Evolutionary conservation across 129 eudicot genomes (phyloP), one percentile per base, ranked within the genome.

Genomic region (Calendula officinalis): DNA sequence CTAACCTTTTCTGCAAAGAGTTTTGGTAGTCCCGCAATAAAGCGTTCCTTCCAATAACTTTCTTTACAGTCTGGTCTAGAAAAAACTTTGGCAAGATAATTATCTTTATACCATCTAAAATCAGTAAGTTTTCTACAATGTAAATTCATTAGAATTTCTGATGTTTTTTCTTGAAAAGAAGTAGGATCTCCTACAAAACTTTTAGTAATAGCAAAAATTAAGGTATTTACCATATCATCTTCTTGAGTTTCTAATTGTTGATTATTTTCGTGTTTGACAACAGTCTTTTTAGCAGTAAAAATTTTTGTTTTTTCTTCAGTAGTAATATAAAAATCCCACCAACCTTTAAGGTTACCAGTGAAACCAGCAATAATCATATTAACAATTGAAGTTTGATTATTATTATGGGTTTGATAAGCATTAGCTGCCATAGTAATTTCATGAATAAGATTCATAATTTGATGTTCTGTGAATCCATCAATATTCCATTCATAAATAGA

Each of bases 41-140:
- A 22, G 30, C 30, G 30, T 22, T 22, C 30, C 30, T 22, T 22
- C 30, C 30, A 22, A 22, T 22, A 22, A 22, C 30, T 22, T 22
- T 22, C 30, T 22, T 22, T 22, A 22, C 30, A 22, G 30, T 22
- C 30, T 22, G 30, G 30, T 22, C 30, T 22, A 22, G 30, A 22
- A 22, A 22, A 22, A 22, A 22, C 30, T 22, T 22, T 22, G 30
- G 30, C 30, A 22, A 22, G 30, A 22, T 22, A 22, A 22, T 22
- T 22, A 3, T 56, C 17, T 12, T 56, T 33, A 35, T 56, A 34
- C 43, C 62, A 34, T 12, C 62, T 56, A 32, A 56, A 56, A 56
- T 56, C 22, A 8, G 8, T 16, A 8, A 56, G n/a, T 34, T 34
- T 56, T 54, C 60, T 54, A 54, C 38, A 6, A 22, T 22, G 30